Evolutionary conservation across 768 basidiomycete species (phyloP).

Genomic region (Suillus bovinus): DNA sequence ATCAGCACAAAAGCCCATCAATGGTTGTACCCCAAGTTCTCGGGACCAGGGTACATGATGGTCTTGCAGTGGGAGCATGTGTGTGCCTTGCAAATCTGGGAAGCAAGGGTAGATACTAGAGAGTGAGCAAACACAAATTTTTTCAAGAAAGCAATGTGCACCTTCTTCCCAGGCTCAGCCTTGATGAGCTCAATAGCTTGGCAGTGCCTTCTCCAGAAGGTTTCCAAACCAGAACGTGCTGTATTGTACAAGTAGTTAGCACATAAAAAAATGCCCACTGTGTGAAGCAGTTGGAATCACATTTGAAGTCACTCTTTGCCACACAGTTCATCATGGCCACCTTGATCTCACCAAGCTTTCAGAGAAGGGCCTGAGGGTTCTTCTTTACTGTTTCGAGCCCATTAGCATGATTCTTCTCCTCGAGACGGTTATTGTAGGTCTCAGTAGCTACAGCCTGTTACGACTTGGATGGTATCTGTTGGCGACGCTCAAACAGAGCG

Average conservation of each 20-base stretch:
- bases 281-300: slow-evolving; percentile 10
- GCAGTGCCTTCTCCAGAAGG: slow-evolving; percentile 18
- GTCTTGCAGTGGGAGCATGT: slow-evolving; percentile 14
- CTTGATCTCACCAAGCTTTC: slow-evolving; percentile 9
- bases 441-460: neutral
- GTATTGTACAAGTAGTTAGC: neutral
- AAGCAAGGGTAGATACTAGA: too few species aligned
- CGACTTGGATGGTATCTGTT: too few species aligned
- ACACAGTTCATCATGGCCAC: slow-evolving; percentile 10
- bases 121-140: too few species aligned
- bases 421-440: neutral
- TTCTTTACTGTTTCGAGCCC: neutral
- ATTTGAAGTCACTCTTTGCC: slow-evolving; percentile 13
- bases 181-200: slow-evolving; percentile 6
- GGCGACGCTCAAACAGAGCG: too few species aligned
- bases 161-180: slow-evolving; percentile 1
- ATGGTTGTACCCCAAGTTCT: slow-evolving; percentile 12
- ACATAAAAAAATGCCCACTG: neutral
- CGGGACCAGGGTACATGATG: slow-evolving; percentile 17
- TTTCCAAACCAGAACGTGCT: slow-evolving; percentile 4
- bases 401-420: neutral
- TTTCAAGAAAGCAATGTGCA: neutral
- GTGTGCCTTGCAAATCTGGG: too few species aligned
- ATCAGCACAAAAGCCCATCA: slow-evolving; percentile 5
- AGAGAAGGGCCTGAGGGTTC: neutral